Percentiles rank a stretch among this genome's conserved stretches.
These are phyloP conservation scores for Pezizomycotina sp. DNA, from an alignment of 2,329 filamentous ascomycete species.

Conservation along the genomic window DNA sequence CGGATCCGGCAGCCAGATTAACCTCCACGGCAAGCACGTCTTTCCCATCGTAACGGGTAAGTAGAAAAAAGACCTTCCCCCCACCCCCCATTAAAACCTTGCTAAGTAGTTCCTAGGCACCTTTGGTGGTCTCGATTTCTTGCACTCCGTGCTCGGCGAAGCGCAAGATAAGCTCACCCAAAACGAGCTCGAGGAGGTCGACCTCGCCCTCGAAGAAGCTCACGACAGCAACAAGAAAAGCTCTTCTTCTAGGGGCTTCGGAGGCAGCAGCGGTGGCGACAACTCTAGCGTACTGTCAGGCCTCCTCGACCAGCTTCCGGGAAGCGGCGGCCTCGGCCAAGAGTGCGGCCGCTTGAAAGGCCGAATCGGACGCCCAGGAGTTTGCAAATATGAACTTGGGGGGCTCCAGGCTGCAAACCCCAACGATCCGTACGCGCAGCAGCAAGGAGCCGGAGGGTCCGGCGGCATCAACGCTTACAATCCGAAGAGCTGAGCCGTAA, in stretches of 20 bases:
- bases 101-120: slow-evolving; percentile 28
- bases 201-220: slow-evolving; percentile 57
- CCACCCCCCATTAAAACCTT: slow-evolving; percentile 31
- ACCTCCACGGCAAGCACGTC: slow-evolving; percentile 46
- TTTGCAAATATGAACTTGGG: slow-evolving; percentile 54
- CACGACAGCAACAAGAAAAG: slow-evolving; percentile 31
- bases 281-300: slow-evolving; percentile 50
- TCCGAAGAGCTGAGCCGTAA: slow-evolving; percentile 55
- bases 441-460: too few species aligned
- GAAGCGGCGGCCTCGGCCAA: slow-evolving; percentile 54
- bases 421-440: neutral
- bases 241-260: slow-evolving; percentile 16
- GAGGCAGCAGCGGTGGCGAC: slow-evolving; percentile 7
- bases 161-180: slow-evolving; percentile 73
- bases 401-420: slow-evolving; percentile 1
- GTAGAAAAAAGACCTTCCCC: slow-evolving; percentile 42
- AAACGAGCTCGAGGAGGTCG: slow-evolving; percentile 67
- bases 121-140: slow-evolving; percentile 69
- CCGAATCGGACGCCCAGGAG: slow-evolving; percentile 57
- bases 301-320: slow-evolving; percentile 65
- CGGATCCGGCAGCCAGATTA: slow-evolving; percentile 49
- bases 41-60: slow-evolving; percentile 56
- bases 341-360: slow-evolving; percentile 57
- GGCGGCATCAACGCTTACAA: slow-evolving; percentile 18
- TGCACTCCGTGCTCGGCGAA: slow-evolving; percentile 58